Base-by-base conservation (phyloP, 306 rosid species). In the Vicia villosa region DNA sequence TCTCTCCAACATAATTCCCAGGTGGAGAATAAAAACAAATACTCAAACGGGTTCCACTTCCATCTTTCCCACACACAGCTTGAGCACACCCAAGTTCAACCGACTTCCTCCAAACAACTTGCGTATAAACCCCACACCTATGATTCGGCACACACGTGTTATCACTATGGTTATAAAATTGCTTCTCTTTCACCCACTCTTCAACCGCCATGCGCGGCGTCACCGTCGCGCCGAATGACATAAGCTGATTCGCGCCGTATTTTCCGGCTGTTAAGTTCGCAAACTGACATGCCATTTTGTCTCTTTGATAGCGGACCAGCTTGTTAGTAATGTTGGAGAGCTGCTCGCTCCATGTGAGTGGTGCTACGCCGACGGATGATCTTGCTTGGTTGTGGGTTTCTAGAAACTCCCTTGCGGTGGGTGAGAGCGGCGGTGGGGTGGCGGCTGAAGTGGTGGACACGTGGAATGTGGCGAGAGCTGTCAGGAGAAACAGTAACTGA, bases 21-120 rank as follows among this genome's bases (percentile, higher is more conserved):
- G 93, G 93, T 9, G 98, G 98, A 49, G 50, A 28, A 43, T 90
- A 92, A 73, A 90, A 83, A 20, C 98, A 92, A 20, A 92, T 79
- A 50, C 88, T 83, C 52, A 92, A 71, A 68, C 75, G 85, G 3
- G 81, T 21, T 10, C 52, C 60, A 4, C 78, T 17, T 17, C 58
- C 60, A 0, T 84, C 88, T 30, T 87, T 83, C 3, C 8, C 69
- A 63, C 98, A 90, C 0, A 73, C 54, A 22, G 84, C 85, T 34
- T 80, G 91, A 38, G 88, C 84, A 8, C 98, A 92, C 0, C 98
- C 96, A 65, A 92, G 6, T 73, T 75, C 78, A 68, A 71, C 1
- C 3, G 93, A 80, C 13, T 86, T 90, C 68, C 77, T 80, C 96
- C 98, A 92, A 50, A 92, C 98, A 0, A 92, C 88, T 67, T 90